Evolutionary conservation across 441 rosid genomes (phyloP).

Genomic region (Gossypium trilobum): DNA sequence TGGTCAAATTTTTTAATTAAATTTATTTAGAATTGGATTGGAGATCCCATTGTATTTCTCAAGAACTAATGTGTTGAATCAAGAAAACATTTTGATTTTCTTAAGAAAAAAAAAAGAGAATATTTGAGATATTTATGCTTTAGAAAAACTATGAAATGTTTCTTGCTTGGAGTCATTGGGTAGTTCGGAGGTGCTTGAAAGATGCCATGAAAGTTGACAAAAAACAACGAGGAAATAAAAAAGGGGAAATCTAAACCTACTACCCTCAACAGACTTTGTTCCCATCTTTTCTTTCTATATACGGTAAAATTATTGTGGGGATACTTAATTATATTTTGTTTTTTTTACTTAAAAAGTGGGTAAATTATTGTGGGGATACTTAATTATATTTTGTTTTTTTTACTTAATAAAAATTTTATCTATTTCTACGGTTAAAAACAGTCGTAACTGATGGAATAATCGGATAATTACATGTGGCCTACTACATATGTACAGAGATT

Average conservation of each 20-base stretch:
- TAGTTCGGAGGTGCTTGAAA: constrained; percentile 25
- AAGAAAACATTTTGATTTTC: constrained; percentile 9
- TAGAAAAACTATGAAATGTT: background rate
- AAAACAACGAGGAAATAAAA: constrained; percentile 23
- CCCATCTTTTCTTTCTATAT: constrained; percentile 20
- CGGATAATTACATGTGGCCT: too few relatives aligned
- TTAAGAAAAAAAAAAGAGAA: too few relatives aligned
- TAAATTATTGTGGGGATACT: too few relatives aligned
- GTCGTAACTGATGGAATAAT: too few relatives aligned
- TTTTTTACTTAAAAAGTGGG: too few relatives aligned
- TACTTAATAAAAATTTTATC: too few relatives aligned
- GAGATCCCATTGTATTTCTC: constrained; percentile 5
- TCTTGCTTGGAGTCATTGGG: constrained; percentile 7
- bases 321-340: too few relatives aligned
- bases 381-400: too few relatives aligned
- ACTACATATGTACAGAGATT: too few relatives aligned
- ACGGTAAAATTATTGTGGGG: background rate
- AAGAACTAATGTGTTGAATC: constrained; percentile 1
- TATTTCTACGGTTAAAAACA: too few relatives aligned
- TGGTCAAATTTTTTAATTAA: too few relatives aligned
- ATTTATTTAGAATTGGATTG: background rate
- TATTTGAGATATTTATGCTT: background rate
- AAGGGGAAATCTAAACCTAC: constrained; percentile 28
- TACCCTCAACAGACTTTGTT: constrained; percentile 14
- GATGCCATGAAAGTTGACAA: constrained; percentile 34